Conservation (phyloP, 1,284 basidiomycete species). For the Trichosporon sp. region DNA sequence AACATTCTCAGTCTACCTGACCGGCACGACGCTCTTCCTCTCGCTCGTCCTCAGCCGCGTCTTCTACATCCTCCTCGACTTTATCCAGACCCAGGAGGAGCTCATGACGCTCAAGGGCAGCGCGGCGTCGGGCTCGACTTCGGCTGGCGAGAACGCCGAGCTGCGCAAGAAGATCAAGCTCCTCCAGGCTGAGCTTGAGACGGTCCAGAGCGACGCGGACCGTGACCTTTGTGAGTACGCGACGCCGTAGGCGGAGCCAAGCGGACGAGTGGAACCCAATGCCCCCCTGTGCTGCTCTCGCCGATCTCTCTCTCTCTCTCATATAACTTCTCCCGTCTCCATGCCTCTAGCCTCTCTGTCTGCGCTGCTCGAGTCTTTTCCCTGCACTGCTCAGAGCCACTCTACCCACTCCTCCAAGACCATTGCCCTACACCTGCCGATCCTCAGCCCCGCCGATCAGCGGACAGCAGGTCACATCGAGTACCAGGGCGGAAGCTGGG, state of each 20-base stretch:
- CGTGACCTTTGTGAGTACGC: constrained; percentile 63
- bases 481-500: too few species aligned
- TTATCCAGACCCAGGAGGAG: constrained; percentile 83
- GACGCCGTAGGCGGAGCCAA: not conserved
- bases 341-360: too few species aligned
- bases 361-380: too few species aligned
- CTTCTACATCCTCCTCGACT: constrained; percentile 84
- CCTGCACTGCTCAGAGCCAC: too few species aligned
- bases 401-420: too few species aligned
- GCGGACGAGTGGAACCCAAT: too few species aligned
- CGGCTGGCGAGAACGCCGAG: constrained; percentile 48
- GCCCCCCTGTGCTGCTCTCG: too few species aligned
- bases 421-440: too few species aligned
- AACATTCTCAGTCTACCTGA: constrained; percentile 72
- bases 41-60: constrained; percentile 86
- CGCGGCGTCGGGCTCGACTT: constrained; percentile 49
- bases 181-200: constrained; percentile 58
- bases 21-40: constrained; percentile 88
- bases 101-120: constrained; percentile 73
- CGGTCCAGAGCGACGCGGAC: constrained; percentile 51
- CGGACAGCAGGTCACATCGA: too few species aligned
- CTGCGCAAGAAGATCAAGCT: constrained; percentile 60
- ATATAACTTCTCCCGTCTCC: too few species aligned
- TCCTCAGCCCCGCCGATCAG: too few species aligned
- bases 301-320: too few species aligned